Percentiles rank a stretch among this genome's conserved stretches.
These are phyloP conservation scores for Taxillus chinensis DNA, from an alignment of 164 flowering plant species.

Conservation along the genomic window DNA sequence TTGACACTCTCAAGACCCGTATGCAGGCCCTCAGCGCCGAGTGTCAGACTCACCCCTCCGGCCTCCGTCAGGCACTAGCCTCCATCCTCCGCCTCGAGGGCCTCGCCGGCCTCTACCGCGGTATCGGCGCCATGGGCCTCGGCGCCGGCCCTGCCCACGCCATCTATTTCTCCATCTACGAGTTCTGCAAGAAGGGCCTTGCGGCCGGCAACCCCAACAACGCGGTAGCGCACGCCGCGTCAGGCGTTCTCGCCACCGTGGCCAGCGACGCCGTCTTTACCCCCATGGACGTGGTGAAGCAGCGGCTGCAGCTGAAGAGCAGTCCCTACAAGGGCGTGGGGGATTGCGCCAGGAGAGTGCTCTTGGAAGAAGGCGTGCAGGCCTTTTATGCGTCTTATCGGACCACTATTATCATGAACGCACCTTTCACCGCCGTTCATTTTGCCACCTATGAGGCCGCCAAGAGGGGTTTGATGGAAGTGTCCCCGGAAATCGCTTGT, in stretches of 20 bases:
- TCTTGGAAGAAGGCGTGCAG: constrained; percentile 44
- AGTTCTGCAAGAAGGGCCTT: constrained; percentile 29
- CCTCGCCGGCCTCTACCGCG: constrained; percentile 41
- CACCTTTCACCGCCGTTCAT: constrained; percentile 65
- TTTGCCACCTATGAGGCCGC: constrained; percentile 61
- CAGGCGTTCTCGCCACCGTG: constrained; percentile 54
- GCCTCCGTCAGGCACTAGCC: constrained; percentile 27
- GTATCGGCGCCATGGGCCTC: constrained; percentile 60
- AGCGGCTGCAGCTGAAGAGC: constrained; percentile 48
- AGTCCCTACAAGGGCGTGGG: constrained; percentile 46
- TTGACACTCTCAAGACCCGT: constrained; percentile 40
- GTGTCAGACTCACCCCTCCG: constrained; percentile 5
- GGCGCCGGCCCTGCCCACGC: constrained; percentile 79
- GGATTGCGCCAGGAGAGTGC: constrained; percentile 41
- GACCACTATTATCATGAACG: constrained; percentile 70
- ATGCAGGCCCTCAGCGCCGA: constrained; percentile 23
- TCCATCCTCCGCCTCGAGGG: constrained; percentile 42
- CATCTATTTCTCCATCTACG: constrained; percentile 67
- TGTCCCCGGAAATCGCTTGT: constrained; percentile 29
- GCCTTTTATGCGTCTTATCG: constrained; percentile 60
- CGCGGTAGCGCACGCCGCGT: constrained; percentile 39
- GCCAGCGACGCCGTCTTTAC: constrained; percentile 64
- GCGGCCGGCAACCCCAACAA: constrained; percentile 26
- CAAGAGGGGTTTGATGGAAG: constrained; percentile 37
- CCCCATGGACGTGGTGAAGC: constrained; percentile 76